Evolutionary conservation across 345 rosid species (phyloP).

Genomic region (Excoecaria cochinchinensis): DNA sequence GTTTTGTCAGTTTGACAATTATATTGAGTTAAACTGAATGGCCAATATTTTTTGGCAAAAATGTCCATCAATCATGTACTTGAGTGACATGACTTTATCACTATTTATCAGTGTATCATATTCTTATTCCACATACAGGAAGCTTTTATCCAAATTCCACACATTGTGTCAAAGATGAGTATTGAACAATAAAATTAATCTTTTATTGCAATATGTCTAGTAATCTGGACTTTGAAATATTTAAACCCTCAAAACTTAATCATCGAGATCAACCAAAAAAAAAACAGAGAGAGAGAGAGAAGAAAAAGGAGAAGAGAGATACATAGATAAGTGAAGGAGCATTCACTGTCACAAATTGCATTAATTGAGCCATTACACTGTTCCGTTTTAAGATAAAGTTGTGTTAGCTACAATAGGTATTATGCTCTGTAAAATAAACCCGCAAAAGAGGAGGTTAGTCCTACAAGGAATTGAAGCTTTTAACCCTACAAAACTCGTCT

Average conservation of each 20-base stretch:
- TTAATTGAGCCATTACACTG: not conserved
- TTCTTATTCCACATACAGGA: not conserved
- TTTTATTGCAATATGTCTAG: not conserved
- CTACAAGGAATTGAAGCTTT: not conserved
- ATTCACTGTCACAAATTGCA: not conserved
- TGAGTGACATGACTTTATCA: too few species aligned
- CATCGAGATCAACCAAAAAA: not conserved
- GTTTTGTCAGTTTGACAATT: not conserved
- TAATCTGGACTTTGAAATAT: not conserved
- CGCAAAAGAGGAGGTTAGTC: not conserved
- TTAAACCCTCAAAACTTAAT: not conserved
- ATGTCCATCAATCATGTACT: not conserved
- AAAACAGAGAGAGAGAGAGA: too few species aligned
- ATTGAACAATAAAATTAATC: not conserved
- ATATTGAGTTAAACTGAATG: not conserved
- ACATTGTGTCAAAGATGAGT: not conserved
- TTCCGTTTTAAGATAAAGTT: not conserved
- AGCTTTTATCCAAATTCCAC: not conserved
- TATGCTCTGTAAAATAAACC: not conserved
- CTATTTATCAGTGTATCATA: too few species aligned
- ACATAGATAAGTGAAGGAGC: not conserved
- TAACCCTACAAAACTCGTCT: too few species aligned
- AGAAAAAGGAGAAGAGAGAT: not conserved
- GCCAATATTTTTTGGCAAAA: not conserved
- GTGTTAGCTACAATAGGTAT: not conserved